These are phyloP conservation scores for Suillus occidentalis DNA, from an alignment of 768 basidiomycete species.

Conservation along the genomic window DNA sequence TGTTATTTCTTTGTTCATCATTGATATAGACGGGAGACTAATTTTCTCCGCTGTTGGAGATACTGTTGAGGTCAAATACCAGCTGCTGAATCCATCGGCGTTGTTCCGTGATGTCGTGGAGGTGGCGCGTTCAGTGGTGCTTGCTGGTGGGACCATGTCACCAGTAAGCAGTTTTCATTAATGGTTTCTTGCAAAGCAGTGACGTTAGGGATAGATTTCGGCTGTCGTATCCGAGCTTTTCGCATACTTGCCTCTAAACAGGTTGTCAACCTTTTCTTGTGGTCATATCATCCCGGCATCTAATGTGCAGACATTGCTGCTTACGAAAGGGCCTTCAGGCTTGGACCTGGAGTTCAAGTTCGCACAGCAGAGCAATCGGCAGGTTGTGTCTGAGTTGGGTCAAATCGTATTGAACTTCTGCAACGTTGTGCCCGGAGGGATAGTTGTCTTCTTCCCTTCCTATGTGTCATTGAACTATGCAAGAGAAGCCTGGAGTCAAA, in stretches of 20 bases:
- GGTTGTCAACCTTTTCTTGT: slow-evolving; percentile 83
- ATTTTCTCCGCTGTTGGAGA: slow-evolving; percentile 50
- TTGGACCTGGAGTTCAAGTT: slow-evolving; percentile 80
- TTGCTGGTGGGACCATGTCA: slow-evolving; percentile 98
- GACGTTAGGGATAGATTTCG: slow-evolving; percentile 59
- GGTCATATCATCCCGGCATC: slow-evolving; percentile 85
- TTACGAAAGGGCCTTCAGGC: slow-evolving; percentile 75
- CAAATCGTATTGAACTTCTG: slow-evolving; percentile 80
- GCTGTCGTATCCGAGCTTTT: slow-evolving; percentile 86
- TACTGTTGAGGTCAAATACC: slow-evolving; percentile 76
- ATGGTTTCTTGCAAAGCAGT: slow-evolving; percentile 6
- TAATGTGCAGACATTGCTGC: slow-evolving; percentile 74
- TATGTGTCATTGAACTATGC: slow-evolving; percentile 78
- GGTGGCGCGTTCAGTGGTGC: slow-evolving; percentile 75
- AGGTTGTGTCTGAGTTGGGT: slow-evolving; percentile 78
- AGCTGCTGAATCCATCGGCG: slow-evolving; percentile 88
- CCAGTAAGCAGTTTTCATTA: slow-evolving; percentile 56
- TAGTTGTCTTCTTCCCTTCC: slow-evolving; percentile 94
- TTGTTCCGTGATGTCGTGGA: slow-evolving; percentile 84
- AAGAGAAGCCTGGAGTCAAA: slow-evolving; percentile 63
- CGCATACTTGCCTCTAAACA: slow-evolving; percentile 54
- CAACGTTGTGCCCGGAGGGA: slow-evolving; percentile 77
- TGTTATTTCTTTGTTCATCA: background rate
- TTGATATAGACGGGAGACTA: slow-evolving; percentile 67
- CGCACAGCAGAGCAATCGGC: slow-evolving; percentile 63